A percentile compares a stretch with the other conserved stretches of the same genome.
phyloP scores from a whole-genome alignment of 129 eudicot genomes.

The Artemisia argyi region DNA sequence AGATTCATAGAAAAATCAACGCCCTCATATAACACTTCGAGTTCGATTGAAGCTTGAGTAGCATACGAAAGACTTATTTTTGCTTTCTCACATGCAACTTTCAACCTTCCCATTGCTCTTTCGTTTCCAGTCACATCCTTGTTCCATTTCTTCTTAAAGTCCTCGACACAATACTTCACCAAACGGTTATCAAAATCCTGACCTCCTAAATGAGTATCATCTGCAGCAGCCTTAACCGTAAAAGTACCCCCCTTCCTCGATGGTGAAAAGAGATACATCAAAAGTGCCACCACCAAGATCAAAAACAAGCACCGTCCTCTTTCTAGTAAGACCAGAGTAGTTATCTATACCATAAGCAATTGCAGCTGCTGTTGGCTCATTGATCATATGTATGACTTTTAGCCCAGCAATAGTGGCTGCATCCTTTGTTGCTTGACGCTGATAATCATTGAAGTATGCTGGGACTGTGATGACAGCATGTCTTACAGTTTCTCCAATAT shows the following conservation, averaged over 20 bases:
- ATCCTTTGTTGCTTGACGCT: conserved; percentile 20
- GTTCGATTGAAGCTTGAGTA: not conserved
- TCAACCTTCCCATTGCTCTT: not conserved
- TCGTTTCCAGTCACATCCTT: conserved; percentile 3
- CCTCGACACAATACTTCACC: not conserved
- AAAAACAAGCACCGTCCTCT: conserved; percentile 15
- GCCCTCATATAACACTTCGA: not conserved
- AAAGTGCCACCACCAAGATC: no score
- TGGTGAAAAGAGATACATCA: no score
- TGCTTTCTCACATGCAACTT: no score
- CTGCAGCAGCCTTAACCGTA: no score
- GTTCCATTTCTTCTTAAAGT: conserved; percentile 9
- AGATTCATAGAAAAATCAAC: not conserved
- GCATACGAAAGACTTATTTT: not conserved
- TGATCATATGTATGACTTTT: no score
- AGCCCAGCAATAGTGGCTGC: not conserved
- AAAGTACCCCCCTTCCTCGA: no score
- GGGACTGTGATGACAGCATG: no score
- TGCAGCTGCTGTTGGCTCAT: conserved; percentile 11
- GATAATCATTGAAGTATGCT: conserved; percentile 21
- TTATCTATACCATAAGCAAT: conserved; percentile 19
- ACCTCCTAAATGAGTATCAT: no score
- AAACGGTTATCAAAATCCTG: no score
- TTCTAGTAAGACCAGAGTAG: not conserved
- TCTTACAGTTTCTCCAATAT: no score